Percentiles rank a stretch among this genome's conserved stretches.
Conservation (phyloP, 306 rosid species). For the Vachellia collinsii region DNA sequence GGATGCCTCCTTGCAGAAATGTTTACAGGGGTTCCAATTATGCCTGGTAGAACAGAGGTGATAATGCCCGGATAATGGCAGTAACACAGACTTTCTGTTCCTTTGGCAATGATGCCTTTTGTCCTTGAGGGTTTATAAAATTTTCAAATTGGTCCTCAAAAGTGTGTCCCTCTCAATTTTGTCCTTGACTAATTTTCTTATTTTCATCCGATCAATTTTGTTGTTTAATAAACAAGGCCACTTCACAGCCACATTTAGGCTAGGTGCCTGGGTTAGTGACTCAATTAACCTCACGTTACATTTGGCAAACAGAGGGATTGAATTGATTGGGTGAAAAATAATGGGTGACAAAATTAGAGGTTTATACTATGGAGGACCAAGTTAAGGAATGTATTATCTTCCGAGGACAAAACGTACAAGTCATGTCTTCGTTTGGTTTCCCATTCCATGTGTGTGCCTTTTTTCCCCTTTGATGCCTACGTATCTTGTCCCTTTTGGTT, state of each 20-base stretch:
- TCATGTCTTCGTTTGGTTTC: background rate
- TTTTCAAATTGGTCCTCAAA: background rate
- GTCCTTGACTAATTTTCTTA: background rate
- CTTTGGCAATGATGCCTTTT: background rate
- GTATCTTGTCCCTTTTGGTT: conserved; percentile 12
- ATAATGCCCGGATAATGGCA: background rate
- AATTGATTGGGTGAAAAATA: background rate
- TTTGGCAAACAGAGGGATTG: background rate
- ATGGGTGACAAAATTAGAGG: background rate
- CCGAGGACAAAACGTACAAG: background rate
- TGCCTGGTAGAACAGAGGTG: conserved; percentile 11
- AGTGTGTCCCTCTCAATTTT: background rate
- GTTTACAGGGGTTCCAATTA: background rate
- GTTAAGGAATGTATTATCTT: background rate
- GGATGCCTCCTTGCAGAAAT: conserved; percentile 18
- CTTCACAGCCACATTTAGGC: background rate
- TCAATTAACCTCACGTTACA: background rate
- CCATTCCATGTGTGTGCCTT: background rate
- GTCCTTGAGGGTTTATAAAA: background rate
- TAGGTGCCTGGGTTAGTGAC: background rate
- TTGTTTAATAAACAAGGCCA: background rate
- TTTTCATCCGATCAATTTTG: background rate
- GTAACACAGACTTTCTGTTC: background rate
- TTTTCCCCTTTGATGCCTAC: background rate
- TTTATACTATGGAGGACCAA: background rate